phyloP scores from a whole-genome alignment of 306 rosid species.

The Chamaecrista fasciculata region DNA sequence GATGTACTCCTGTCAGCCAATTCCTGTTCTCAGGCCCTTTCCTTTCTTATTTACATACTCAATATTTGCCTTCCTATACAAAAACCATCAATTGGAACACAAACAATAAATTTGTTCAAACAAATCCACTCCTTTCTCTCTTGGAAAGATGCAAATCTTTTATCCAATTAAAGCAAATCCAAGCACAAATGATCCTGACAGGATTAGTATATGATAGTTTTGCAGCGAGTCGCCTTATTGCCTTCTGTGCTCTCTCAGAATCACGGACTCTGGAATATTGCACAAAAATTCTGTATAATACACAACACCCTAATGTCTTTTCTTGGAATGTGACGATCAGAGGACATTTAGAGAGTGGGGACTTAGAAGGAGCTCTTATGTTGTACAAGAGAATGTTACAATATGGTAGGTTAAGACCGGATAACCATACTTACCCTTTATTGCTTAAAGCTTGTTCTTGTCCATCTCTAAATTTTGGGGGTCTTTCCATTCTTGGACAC shows the following conservation, averaged over 20 bases:
- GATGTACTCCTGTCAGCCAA: constrained; percentile 25
- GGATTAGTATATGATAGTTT: constrained; percentile 55
- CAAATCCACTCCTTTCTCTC: constrained; percentile 56
- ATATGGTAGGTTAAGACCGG: constrained; percentile 47
- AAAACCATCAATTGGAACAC: constrained; percentile 65
- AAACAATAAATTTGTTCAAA: constrained; percentile 44
- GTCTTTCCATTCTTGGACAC: constrained; percentile 60
- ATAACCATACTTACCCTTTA: constrained; percentile 65
- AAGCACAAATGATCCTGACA: constrained; percentile 56
- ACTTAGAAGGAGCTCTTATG: constrained; percentile 42
- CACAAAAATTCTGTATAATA: constrained; percentile 38
- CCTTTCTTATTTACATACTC: constrained; percentile 34
- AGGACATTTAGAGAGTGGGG: constrained; percentile 58
- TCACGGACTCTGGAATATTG: constrained; percentile 53
- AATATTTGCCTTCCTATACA: constrained; percentile 36
- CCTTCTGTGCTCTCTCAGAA: constrained; percentile 72
- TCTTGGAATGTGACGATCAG: constrained; percentile 76
- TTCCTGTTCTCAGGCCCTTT: background rate
- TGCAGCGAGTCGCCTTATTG: constrained; percentile 66
- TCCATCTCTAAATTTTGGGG: constrained; percentile 37
- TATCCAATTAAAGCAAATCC: constrained; percentile 69
- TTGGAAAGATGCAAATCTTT: constrained; percentile 59
- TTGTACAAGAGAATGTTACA: constrained; percentile 59
- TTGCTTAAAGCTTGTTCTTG: constrained; percentile 66
- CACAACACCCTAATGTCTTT: constrained; percentile 43